A percentile compares a stretch with the other conserved stretches of the same genome.
phyloP scores from a whole-genome alignment of 2,329 filamentous ascomycete genomes.

The Diplodia sapinea region DNA sequence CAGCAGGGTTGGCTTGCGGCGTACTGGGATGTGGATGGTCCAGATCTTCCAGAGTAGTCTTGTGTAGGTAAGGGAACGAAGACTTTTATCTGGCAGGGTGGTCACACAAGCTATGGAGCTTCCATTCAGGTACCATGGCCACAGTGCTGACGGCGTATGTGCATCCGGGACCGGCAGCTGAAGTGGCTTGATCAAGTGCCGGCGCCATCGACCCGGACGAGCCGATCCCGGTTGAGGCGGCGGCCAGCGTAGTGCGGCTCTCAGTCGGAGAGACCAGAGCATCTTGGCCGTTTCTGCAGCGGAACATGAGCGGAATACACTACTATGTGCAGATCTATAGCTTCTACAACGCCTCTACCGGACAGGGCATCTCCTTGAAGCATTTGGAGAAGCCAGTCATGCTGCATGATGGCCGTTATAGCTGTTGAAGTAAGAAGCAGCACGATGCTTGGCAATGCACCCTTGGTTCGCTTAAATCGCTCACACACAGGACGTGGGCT shows the following conservation, averaged over 20 bases:
- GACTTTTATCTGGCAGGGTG: no score
- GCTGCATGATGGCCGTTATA: no score
- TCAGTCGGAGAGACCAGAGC: neutral
- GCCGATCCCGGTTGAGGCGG: neutral
- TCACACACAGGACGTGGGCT: no score
- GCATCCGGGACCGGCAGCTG: neutral
- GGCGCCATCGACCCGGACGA: neutral
- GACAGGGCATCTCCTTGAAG: no score
- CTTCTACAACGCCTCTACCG: no score
- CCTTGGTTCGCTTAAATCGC: no score
- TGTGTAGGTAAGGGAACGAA: neutral
- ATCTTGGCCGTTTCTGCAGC: neutral
- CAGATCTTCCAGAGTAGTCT: neutral
- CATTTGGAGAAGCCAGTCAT: no score
- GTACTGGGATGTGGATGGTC: no score
- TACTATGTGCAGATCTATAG: no score
- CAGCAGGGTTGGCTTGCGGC: neutral
- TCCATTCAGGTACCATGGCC: neutral
- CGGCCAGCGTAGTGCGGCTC: conserved; percentile 15
- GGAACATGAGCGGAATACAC: neutral
- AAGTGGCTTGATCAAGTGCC: neutral
- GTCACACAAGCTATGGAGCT: neutral
- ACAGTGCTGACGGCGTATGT: neutral
- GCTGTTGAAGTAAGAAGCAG: no score
- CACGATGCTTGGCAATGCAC: no score